Evolutionary conservation across 495 filamentous ascomycete genomes (phyloP), one percentile per base, ranked within the genome.

Genomic region (Tetracladium setigerum): DNA sequence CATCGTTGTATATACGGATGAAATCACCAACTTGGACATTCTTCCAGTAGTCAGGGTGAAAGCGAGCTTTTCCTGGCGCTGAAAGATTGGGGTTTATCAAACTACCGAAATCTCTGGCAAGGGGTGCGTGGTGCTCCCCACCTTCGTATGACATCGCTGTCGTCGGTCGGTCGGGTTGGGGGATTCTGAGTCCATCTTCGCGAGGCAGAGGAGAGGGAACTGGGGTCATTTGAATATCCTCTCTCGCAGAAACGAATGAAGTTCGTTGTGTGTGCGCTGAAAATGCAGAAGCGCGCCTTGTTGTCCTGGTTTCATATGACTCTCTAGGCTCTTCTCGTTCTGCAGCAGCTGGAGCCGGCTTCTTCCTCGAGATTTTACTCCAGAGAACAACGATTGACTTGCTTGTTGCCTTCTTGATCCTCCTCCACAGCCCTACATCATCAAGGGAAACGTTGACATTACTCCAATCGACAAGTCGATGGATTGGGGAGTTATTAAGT

Each of bases 11-110:
- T 42, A 99, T 76, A 45, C 94, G 87, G 38, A 99, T 85, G 63
- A 95, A 97, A 64, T 99, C 94, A 32, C 94, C 94, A 36, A 97
- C 91, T 55, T 95, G 82, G 18, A 97, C 76, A 59, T 80, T 95
- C 62, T 99, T 99, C 94, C 94, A 99, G 44, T 78, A 80, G 53
- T 95, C 92, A 53, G 81, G 83, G 62, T 92, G 91, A 64, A 99
- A 99, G 38, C 81, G 75, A 39, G 90, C 67, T 43, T 67, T 66
- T 7, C 73, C 73, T 14, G 62, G 59, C 1, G 63, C 42, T n/a
- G 60, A 57, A 10, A 61, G 4, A 6, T 72, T 59, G 22, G 62
- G 62, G 54, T 79, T 76, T 45, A 79, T 66, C 38, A 79, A 41
- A 46, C 69, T 67, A 4, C 70, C 70, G 36, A 54, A 53, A 65